Base-by-base conservation (phyloP, 176 grass and related monocot genomes). In the Alloteropsis semialata region DNA sequence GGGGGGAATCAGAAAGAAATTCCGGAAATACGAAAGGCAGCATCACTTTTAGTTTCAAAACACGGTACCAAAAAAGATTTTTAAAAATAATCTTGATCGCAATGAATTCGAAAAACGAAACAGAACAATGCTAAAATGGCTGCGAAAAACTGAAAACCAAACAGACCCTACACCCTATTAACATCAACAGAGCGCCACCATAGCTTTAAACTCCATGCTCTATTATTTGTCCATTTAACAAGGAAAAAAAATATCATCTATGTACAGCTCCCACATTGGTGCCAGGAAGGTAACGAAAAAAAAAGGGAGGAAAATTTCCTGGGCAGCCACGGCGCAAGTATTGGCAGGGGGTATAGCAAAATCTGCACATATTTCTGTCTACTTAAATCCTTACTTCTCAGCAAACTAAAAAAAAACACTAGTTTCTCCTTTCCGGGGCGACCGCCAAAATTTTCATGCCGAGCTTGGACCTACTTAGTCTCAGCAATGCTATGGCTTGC, bases 341-440 rank as follows among this genome's bases (percentile, higher is more conserved):
- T 74, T 14, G 29, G 74, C 83, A 80, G 83, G 68, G 78, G 83
- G 69, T 76, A 69, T 76, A 63, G 61, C 83, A 89, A 92, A 83
- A 92, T 89, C 83, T 92, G 90, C 90, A 92, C 73, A 65, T 82
- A 49, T 57, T 22, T 57, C 53, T 55, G 74, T 82, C 83, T 86
- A 79, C 79, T 80, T 32, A 60, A 83, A 90, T 83, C 80, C 80
- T 74, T 83, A 45, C 48, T 83, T 79, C 62, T 83, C 50, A 69
- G 51, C 69, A 69, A 80, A 83, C 48, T 19, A 60, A 89, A 89
- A 89, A 82, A 82, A 19, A 79, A 19, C 13, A 6, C 84, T 86
- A 66, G 58, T 86, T 75, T 77, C 77, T 82, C 54, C 57, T 81
- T 77, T 58, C 34, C 59, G 59, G 72, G 81, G 28, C 65, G 37